A percentile compares a stretch with the other conserved stretches of the same genome.
These are phyloP conservation scores for Barnettozyma wickerhamii DNA, from an alignment of 805 yeast species.

Conservation along the genomic window DNA sequence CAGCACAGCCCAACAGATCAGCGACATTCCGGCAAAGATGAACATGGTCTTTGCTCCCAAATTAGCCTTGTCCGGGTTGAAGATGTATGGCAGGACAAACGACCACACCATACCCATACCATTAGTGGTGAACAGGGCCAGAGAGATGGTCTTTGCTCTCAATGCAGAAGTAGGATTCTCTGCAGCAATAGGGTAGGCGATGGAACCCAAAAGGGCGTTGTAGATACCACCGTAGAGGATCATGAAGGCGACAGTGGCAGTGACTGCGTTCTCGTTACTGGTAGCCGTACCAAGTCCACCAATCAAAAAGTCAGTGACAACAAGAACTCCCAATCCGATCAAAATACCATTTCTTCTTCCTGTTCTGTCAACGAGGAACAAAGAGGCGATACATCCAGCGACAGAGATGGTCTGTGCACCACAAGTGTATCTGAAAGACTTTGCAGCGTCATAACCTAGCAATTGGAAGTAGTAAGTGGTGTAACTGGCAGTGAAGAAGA, in stretches of 20 bases:
- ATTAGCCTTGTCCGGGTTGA: conserved; percentile 38
- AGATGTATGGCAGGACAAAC: conserved; percentile 39
- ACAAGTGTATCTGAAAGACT: conserved; percentile 36
- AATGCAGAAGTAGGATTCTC: conserved; percentile 36
- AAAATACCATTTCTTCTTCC: conserved; percentile 24
- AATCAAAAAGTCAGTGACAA: too few species aligned
- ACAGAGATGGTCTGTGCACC: conserved; percentile 32
- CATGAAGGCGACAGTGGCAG: conserved; percentile 25
- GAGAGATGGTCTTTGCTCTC: conserved; percentile 35
- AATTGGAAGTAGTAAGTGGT: conserved; percentile 43
- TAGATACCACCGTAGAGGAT: conserved; percentile 29
- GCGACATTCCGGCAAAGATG: conserved; percentile 35
- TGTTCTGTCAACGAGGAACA: conserved; percentile 29
- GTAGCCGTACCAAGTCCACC: conserved; percentile 23
- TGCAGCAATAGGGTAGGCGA: conserved; percentile 31
- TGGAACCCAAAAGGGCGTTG: conserved; percentile 33
- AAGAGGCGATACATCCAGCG: conserved; percentile 27
- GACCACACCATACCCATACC: conserved; percentile 29
- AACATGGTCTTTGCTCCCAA: conserved; percentile 41
- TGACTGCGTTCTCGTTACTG: conserved; percentile 5
- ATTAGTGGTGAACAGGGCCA: conserved; percentile 25
- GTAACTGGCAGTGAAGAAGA: conserved; percentile 39
- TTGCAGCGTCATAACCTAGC: conserved; percentile 40
- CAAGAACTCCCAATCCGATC: too few species aligned
- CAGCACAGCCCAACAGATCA: conserved; percentile 31